These are phyloP conservation scores for Picea glauca DNA, from an alignment of 75 land plant genomes.

Conservation along the genomic window DNA sequence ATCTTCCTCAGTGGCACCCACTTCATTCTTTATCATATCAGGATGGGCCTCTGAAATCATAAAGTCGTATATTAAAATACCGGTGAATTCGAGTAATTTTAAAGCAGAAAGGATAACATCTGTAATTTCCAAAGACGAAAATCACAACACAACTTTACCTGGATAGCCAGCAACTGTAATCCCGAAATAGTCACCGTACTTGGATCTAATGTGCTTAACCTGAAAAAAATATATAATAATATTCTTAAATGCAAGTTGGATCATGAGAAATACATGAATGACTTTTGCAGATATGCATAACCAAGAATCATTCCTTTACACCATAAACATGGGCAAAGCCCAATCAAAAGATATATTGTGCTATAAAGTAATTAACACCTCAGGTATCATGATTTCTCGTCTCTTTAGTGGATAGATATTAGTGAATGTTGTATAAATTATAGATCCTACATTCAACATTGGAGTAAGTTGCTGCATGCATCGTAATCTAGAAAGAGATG, in stretches of 20 bases:
- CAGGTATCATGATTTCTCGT: not conserved
- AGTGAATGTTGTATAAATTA: not conserved
- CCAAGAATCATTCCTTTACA: not conserved
- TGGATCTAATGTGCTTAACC: slow-evolving; percentile 79
- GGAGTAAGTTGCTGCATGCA: not conserved
- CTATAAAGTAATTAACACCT: not conserved
- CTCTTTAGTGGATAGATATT: not conserved
- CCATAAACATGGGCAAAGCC: too few relatives aligned
- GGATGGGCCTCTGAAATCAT: slow-evolving; percentile 87
- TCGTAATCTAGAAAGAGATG: not conserved
- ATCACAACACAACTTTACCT: slow-evolving; percentile 38
- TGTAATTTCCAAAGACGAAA: not conserved
- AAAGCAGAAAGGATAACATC: slow-evolving; percentile 2
- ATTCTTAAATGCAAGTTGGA: not conserved
- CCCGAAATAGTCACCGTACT: slow-evolving; percentile 92
- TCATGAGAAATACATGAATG: slow-evolving; percentile 2
- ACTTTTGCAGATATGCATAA: not conserved
- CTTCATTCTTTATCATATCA: slow-evolving; percentile 62
- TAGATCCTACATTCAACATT: not conserved
- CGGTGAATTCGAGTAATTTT: not conserved
- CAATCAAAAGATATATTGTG: not conserved
- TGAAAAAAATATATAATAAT: slow-evolving; percentile 13
- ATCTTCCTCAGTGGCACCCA: slow-evolving; percentile 62
- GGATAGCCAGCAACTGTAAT: slow-evolving; percentile 99
- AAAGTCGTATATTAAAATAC: slow-evolving; percentile 10